Conservation (phyloP, 192 early-diverging fungal genomes). For the Rhizoclosmatium globosum region DNA sequence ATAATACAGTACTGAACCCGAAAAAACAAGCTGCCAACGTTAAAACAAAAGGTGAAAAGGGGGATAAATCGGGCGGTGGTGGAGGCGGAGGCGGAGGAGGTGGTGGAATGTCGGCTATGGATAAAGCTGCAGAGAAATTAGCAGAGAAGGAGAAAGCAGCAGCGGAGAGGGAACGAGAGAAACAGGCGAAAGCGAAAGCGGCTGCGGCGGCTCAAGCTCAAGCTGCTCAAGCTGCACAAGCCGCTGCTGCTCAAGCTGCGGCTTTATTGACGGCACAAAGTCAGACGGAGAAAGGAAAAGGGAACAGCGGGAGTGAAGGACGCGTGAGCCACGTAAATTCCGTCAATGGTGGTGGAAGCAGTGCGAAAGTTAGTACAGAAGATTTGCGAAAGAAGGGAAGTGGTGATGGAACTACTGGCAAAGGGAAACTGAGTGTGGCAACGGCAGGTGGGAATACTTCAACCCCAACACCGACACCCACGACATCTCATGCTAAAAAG, state of each 20-base stretch:
- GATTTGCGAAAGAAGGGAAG: not conserved
- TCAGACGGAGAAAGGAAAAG: not conserved
- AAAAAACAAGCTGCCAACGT: slow-evolving; percentile 13
- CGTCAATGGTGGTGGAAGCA: not conserved
- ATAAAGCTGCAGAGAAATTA: not conserved
- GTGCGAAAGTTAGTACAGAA: not conserved
- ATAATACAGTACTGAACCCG: slow-evolving; percentile 21
- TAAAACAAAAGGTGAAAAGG: not conserved
- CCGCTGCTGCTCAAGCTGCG: not conserved
- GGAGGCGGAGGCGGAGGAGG: slow-evolving; percentile 23
- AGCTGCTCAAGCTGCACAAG: not conserved
- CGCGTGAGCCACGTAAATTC: not conserved
- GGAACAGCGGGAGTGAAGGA: not conserved
- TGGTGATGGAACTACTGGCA: not conserved
- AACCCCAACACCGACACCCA: not conserved
- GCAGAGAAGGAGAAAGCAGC: not conserved
- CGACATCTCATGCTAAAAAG: not conserved
- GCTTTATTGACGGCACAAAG: not conserved
- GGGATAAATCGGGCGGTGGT: not conserved
- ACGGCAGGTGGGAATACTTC: not conserved
- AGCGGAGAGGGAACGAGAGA: not conserved
- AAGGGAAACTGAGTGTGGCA: not conserved
- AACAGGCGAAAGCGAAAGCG: not conserved
- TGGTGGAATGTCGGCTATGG: not conserved
- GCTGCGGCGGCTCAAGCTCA: not conserved